Evolutionary conservation across 225 moss, liverwort and hornwort species (phyloP), one percentile per base, ranked within the genome.

Genomic region (Anthoceros angustus): DNA sequence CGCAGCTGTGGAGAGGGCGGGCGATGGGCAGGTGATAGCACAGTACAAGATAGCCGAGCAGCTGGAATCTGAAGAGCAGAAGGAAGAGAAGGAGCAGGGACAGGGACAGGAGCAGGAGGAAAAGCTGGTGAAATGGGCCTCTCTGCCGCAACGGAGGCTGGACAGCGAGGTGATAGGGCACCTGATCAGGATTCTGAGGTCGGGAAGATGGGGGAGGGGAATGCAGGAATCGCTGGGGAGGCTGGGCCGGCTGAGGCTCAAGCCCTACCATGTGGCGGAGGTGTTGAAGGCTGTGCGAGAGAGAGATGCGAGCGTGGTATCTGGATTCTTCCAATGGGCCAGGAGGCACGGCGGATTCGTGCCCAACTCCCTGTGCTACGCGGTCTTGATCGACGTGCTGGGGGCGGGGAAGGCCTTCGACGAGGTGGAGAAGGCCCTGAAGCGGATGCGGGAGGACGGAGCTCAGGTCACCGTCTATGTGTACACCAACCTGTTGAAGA

Each of bases 401-500:
- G 55, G 55, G 23, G 55, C 55, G 18, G 55, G 0, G 14, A 55
- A 15, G 55, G 55, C 55, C 16, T 55, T 55, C 14, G 55, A 55
- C 7, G n/a, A 23, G 55, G 55, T 55, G 55, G 55, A 55, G 55
- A 23, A 55, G 55, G 18, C 18, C n/a, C 16, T 55, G 55, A 7
- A 23, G 10, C 18, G 18, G n/a, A 55, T 55, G 55, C 12, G 55
- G 18, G 55, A 55, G 55, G 55, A 55, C 14, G 55, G 55, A 15
- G 18, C n/a, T 55, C n/a, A 55, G 14, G 23, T 55, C 6, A 55
- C 7, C 55, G 55, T 55, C 23, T 55, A 5, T 11, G 55, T 55
- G n/a, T 55, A 55, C 55, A 55, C 55, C 55, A 55, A 55, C 23
- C 23, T 55, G 55, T 9, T 55, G 55, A 55, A 55, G 55, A 55